These are phyloP conservation scores for Monosporascus cannonballus DNA, from an alignment of 2,329 filamentous ascomycete species.

Conservation along the genomic window DNA sequence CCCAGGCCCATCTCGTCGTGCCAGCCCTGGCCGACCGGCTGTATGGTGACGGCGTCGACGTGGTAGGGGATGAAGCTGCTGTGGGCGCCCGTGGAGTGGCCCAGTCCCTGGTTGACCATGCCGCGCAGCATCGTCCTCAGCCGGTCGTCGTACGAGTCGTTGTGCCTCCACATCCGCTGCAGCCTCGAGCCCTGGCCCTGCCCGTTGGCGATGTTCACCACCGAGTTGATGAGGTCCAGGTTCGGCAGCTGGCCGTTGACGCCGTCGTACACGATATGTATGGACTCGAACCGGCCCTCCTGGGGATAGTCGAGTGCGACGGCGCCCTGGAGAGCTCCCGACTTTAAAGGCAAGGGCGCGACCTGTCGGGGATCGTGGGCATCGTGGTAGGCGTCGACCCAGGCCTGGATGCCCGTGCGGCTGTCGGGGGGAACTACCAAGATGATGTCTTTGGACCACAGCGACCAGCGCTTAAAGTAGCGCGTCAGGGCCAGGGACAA, in stretches of 20 bases:
- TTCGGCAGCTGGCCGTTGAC: constrained; percentile 95
- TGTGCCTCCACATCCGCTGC: constrained; percentile 77
- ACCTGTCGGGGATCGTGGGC: constrained; percentile 68
- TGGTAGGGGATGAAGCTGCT: constrained; percentile 97
- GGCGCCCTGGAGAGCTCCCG: constrained; percentile 85
- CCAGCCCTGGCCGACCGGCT: constrained; percentile 86
- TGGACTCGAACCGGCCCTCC: constrained; percentile 74
- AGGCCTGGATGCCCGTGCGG: constrained; percentile 84
- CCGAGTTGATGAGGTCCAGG: constrained; percentile 90
- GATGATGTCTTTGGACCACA: constrained; percentile 99
- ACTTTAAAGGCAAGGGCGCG: constrained; percentile 77
- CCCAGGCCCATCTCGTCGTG: constrained; percentile 97
- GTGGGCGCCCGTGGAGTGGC: constrained; percentile 83
- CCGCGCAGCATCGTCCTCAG: constrained; percentile 84
- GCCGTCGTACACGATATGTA: constrained; percentile 92
- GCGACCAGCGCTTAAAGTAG: constrained; percentile 95
- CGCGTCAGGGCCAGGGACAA: constrained; percentile 80
- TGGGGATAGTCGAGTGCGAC: constrained; percentile 91
- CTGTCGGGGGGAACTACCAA: constrained; percentile 86
- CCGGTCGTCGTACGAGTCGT: constrained; percentile 72
- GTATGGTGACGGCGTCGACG: constrained; percentile 89
- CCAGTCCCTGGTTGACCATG: constrained; percentile 87
- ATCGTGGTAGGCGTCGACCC: constrained; percentile 97
- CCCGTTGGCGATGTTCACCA: constrained; percentile 76
- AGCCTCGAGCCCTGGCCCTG: constrained; percentile 80